Percentiles rank a stretch among this genome's conserved stretches.
Conservation (phyloP, 2,329 filamentous ascomycete species). For the Periconia sp. region DNA sequence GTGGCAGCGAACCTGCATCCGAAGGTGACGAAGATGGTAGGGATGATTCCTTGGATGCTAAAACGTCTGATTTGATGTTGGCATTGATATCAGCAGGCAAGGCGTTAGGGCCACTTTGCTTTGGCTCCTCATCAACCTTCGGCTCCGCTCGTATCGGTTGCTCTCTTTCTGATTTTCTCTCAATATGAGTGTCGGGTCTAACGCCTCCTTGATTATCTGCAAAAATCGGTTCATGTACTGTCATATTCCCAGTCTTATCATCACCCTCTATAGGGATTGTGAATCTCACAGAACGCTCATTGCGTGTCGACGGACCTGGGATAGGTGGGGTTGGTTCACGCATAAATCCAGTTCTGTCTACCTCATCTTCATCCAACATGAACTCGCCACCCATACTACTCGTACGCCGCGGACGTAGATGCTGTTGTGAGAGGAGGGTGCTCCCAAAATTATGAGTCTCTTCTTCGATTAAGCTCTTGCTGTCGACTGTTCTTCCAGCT, state of each 20-base stretch:
- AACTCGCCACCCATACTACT: slow-evolving; percentile 33
- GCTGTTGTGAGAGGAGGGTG: slow-evolving; percentile 33
- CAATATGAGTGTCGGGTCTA: too few relatives aligned
- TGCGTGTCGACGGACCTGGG: slow-evolving; percentile 2
- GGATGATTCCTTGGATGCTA: slow-evolving; percentile 5
- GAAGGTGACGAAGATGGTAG: slow-evolving; percentile 27
- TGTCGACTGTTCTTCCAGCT: slow-evolving; percentile 17
- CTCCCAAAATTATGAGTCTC: slow-evolving; percentile 40
- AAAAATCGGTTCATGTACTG: too few relatives aligned
- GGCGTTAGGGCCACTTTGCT: too few relatives aligned
- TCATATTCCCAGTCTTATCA: slow-evolving; percentile 1
- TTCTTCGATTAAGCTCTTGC: slow-evolving; percentile 17
- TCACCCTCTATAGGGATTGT: slow-evolving; percentile 47
- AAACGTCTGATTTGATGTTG: slow-evolving; percentile 9
- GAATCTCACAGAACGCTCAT: slow-evolving; percentile 34
- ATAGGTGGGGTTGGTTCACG: slow-evolving; percentile 14
- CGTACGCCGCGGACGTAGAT: slow-evolving; percentile 27
- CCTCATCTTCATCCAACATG: slow-evolving; percentile 31
- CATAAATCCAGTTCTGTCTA: slow-evolving; percentile 22
- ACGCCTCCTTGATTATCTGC: too few relatives aligned
- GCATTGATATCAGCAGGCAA: slow-evolving; percentile 31
- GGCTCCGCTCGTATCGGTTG: too few relatives aligned
- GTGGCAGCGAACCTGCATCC: slow-evolving; percentile 59
- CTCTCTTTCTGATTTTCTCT: too few relatives aligned
- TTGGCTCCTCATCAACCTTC: too few relatives aligned